Evolutionary conservation across 2,329 filamentous ascomycete genomes (phyloP), one percentile per base, ranked within the genome.

Genomic region (Hymenoscyphus occultus): DNA sequence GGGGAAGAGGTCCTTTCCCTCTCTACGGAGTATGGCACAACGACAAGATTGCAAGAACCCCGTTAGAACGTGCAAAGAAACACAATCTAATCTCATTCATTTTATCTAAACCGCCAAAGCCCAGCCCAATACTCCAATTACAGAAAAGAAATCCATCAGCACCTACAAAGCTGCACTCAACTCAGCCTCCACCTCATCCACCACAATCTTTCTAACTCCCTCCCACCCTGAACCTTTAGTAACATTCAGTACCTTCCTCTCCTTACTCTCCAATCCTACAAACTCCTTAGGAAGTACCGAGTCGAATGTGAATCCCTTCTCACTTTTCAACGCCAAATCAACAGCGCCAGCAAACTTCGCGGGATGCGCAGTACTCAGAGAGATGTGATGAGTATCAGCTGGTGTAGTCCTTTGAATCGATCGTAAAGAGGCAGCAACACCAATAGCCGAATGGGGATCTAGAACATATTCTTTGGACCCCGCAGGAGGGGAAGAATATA

Each of bases 291-390:
- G 94, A 63, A 96, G 82, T 1, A 98, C 90, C 68, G 89, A 85
- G 51, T 86, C 82, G 75, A 97, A 97, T 71, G 86, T 83, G 72
- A 96, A 97, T 1, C 84, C 87, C n/a, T 83, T 77, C 74, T 91
- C 83, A 9, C 84, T 84, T 69, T 87, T 84, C 66, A 98, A 81
- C 0, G 94, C 93, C 59, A 90, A 77, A 71, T 93, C 90, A 1
- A 99, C 94, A 0, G 93, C 93, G 39, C 86, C 86, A 0, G 90
- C 88, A 74, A 99, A 99, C 78, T 99, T 99, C 67, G 94, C 95
- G 0, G 95, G 94, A 78, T 99, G 95, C 2, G 95, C 95, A 1
- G 95, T 99, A 1, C 93, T 91, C 2, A 99, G 86, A 1, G 92
- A 88, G 73, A 99, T 90, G 76, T 96, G 82, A 61, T 88, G 79